Evolutionary conservation across 2,329 filamentous ascomycete genomes (phyloP).

Genomic region (Xylariaceae sp.): DNA sequence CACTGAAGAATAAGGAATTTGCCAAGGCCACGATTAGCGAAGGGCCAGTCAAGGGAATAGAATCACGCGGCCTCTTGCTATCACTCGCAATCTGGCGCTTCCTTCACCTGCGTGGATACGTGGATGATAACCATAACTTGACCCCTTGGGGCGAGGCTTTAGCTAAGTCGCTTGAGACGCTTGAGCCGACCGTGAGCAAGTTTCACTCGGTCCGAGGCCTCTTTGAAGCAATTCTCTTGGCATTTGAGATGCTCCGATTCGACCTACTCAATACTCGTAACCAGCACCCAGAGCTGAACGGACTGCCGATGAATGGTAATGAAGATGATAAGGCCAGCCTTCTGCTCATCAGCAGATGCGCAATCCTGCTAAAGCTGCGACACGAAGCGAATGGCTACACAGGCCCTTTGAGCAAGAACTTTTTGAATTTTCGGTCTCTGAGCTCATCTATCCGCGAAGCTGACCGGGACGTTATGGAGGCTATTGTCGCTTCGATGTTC

Average conservation of each 20-base stretch:
- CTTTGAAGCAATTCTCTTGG: conserved; percentile 76
- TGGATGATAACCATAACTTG: conserved; percentile 72
- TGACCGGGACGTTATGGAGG: conserved; percentile 79
- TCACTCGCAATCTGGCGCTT: conserved; percentile 83
- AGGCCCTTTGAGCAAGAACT: conserved; percentile 84
- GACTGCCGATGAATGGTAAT: conserved; percentile 50
- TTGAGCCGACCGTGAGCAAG: conserved; percentile 51
- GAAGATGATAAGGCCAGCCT: conserved; percentile 75
- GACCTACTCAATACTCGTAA: conserved; percentile 71
- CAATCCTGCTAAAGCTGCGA: conserved; percentile 74
- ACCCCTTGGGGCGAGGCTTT: conserved; percentile 82
- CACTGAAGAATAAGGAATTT: conserved; percentile 67
- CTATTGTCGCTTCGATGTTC: conserved; percentile 74
- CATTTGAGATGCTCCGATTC: conserved; percentile 78
- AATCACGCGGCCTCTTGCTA: conserved; percentile 60
- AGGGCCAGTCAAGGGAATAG: conserved; percentile 56
- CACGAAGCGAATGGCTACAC: conserved; percentile 90
- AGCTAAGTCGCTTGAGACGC: conserved; percentile 59
- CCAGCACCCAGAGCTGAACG: conserved; percentile 49
- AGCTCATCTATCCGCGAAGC: conserved; percentile 74
- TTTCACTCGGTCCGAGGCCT: conserved; percentile 44
- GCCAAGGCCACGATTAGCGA: conserved; percentile 62
- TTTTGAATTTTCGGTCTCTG: conserved; percentile 82
- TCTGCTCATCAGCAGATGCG: conserved; percentile 79
- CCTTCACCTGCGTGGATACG: conserved; percentile 81